Conservation (phyloP, 163 green algal species). For the Scenedesmus sp. region DNA sequence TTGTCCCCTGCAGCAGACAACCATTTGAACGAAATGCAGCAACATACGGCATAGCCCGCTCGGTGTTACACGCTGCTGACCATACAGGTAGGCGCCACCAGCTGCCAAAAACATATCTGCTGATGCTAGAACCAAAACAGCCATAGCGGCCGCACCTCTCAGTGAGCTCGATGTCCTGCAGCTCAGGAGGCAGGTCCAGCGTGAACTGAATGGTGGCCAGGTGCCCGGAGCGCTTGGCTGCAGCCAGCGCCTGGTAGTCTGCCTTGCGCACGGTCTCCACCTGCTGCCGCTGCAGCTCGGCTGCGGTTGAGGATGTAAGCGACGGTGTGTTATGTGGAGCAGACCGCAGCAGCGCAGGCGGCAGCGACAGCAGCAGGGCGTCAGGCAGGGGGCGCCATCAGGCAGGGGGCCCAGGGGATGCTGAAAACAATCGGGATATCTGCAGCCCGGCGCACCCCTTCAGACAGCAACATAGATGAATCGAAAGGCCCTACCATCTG, state of each 20-base stretch:
- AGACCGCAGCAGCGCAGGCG: no score
- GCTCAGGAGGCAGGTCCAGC: conserved; percentile 47
- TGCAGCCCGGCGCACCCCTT: no score
- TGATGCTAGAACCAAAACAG: not conserved
- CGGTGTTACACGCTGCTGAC: no score
- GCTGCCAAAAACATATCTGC: not conserved
- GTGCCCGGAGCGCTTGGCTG: conserved; percentile 45
- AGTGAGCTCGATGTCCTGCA: conserved; percentile 43
- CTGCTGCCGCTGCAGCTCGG: conserved; percentile 44
- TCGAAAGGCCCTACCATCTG: no score
- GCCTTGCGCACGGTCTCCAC: conserved; percentile 44
- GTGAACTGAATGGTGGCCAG: conserved; percentile 44
- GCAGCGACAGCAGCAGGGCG: not conserved
- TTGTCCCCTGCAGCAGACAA: no score
- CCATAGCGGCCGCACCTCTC: conserved; percentile 14
- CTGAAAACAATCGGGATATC: no score
- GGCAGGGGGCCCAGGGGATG: no score
- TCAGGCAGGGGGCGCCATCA: no score
- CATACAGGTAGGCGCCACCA: not conserved
- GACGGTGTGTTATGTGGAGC: no score
- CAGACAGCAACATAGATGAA: no score
- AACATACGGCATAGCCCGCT: no score
- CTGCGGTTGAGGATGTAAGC: not conserved
- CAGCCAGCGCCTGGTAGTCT: conserved; percentile 45
- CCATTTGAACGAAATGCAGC: no score